These are phyloP conservation scores for Nicotiana attenuata DNA, from an alignment of 257 asterid species.

Conservation along the genomic window DNA sequence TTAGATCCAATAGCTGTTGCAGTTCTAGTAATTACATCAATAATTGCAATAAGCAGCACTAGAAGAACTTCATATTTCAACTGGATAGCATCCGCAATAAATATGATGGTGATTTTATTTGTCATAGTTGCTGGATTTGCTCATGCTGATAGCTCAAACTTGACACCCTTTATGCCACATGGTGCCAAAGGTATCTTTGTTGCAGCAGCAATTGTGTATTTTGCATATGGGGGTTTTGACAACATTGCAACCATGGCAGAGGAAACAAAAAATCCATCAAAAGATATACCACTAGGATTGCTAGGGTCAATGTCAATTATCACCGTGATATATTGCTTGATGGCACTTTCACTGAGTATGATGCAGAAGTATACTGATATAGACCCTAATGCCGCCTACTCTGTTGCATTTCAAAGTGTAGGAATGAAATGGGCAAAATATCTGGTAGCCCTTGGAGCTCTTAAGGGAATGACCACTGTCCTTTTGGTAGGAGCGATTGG, in stretches of 20 bases:
- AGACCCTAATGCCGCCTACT: slow-evolving; percentile 45
- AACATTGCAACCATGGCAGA: slow-evolving; percentile 58
- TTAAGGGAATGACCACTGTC: slow-evolving; percentile 61
- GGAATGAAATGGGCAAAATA: slow-evolving; percentile 65
- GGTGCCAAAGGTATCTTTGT: slow-evolving; percentile 50
- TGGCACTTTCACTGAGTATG: slow-evolving; percentile 53
- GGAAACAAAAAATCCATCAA: slow-evolving; percentile 42
- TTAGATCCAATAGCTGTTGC: slow-evolving; percentile 49
- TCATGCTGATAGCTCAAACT: slow-evolving; percentile 41
- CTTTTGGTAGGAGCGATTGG: slow-evolving; percentile 52
- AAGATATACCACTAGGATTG: slow-evolving; percentile 54
- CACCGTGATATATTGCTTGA: slow-evolving; percentile 54
- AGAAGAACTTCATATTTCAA: slow-evolving; percentile 42
- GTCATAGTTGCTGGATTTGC: slow-evolving; percentile 51
- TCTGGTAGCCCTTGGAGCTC: slow-evolving; percentile 51
- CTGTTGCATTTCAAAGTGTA: slow-evolving; percentile 49
- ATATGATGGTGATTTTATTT: slow-evolving; percentile 41
- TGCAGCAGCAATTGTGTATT: slow-evolving; percentile 54
- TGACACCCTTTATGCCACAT: slow-evolving; percentile 42
- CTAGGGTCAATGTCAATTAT: slow-evolving; percentile 64
- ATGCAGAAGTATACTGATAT: slow-evolving; percentile 48
- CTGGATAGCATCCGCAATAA: slow-evolving; percentile 59
- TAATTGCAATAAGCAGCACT: slow-evolving; percentile 42
- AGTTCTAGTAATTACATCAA: slow-evolving; percentile 32
- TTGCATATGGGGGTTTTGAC: slow-evolving; percentile 55